phyloP scores from a whole-genome alignment of 164 flowering plant genomes.

The Annona cherimola region DNA sequence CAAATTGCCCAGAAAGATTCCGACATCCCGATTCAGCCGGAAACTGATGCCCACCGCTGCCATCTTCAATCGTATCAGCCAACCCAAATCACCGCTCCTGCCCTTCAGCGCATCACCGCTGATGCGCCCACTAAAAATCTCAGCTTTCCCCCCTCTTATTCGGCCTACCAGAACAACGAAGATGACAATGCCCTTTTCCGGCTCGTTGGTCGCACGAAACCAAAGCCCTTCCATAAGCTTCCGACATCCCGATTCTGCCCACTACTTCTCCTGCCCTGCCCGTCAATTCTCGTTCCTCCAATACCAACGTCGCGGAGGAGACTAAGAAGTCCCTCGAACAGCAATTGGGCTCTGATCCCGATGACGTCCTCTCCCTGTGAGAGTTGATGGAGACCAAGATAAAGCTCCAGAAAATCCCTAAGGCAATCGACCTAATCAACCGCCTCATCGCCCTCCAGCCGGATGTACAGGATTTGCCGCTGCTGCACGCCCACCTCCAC shows the following conservation, averaged over 20 bases:
- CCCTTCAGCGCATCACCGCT: too few species aligned
- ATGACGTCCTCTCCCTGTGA: conserved; percentile 44
- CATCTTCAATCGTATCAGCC: too few species aligned
- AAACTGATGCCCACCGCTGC: too few species aligned
- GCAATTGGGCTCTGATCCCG: conserved; percentile 31
- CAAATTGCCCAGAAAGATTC: too few species aligned
- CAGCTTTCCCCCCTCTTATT: too few species aligned
- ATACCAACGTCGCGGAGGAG: conserved; percentile 11
- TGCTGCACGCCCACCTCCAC: conserved; percentile 51
- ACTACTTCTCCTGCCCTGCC: conserved; percentile 12
- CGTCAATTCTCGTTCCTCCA: conserved; percentile 15
- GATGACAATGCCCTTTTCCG: too few species aligned
- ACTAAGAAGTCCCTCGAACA: conserved; percentile 48
- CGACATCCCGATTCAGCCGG: too few species aligned
- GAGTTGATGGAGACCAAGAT: conserved; percentile 63
- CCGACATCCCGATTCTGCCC: conserved; percentile 28
- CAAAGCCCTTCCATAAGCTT: too few species aligned
- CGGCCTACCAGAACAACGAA: too few species aligned
- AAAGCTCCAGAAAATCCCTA: conserved; percentile 41
- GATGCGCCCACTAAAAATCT: too few species aligned
- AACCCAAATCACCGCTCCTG: too few species aligned
- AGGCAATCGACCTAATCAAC: conserved; percentile 51
- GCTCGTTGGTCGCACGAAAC: too few species aligned
- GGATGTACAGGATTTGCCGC: conserved; percentile 54
- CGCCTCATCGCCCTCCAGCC: conserved; percentile 60